Percentiles rank a stretch among this genome's conserved stretches.
Conservation (phyloP, 1,284 basidiomycete species). For the Tylopilus sp. region DNA sequence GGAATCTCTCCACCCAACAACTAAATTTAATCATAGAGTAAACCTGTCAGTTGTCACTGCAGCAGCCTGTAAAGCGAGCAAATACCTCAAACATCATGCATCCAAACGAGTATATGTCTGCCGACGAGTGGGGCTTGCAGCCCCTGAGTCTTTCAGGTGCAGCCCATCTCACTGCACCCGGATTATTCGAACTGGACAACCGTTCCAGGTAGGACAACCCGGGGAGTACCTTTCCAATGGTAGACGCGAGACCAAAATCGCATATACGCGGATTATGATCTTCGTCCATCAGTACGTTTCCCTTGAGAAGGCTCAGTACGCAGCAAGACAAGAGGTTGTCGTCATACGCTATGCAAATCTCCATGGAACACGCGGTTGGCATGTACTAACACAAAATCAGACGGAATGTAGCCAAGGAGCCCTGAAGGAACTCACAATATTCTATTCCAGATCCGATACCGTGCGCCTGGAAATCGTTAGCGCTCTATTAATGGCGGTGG, state of each 20-base stretch:
- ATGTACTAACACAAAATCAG: conserved; percentile 22
- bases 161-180: conserved; percentile 14
- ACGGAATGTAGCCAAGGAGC: accelerated
- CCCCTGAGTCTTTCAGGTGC: conserved; percentile 16
- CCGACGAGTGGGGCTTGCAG: not conserved
- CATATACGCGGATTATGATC: conserved; percentile 10
- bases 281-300: conserved; percentile 19
- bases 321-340: not conserved
- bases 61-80: not conserved
- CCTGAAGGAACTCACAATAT: conserved; percentile 8
- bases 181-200: conserved; percentile 1
- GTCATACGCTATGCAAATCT: not conserved
- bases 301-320: conserved; percentile 1
- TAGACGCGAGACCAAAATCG: conserved; percentile 16
- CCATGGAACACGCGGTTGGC: conserved; percentile 12
- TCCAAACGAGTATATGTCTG: conserved; percentile 17
- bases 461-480: not conserved
- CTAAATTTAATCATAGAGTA: too few relatives aligned
- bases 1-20: conserved; percentile 17
- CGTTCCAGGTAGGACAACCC: conserved; percentile 17
- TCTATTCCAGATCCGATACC: conserved; percentile 11
- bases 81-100: conserved; percentile 24
- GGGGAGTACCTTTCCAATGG: conserved; percentile 1
- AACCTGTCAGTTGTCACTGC: not conserved
- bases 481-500: not conserved